phyloP scores from a whole-genome alignment of 2,329 filamentous ascomycete genomes.

The Penicillium sp. region DNA sequence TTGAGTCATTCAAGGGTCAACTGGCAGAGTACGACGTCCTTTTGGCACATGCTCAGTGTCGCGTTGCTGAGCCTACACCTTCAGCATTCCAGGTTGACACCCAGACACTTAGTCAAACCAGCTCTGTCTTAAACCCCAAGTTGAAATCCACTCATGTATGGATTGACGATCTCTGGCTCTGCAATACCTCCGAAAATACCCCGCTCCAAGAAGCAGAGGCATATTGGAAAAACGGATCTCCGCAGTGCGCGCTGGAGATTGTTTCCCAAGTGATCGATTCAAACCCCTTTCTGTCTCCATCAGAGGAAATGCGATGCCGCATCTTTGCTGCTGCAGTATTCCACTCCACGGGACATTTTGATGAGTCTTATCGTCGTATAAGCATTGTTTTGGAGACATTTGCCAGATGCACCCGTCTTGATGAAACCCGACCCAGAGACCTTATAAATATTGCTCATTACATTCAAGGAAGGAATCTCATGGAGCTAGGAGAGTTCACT shows the following conservation, averaged over 20 bases:
- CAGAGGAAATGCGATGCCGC: conserved; percentile 13
- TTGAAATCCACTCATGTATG: neutral
- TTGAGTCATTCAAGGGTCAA: conserved; percentile 3
- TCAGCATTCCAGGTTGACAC: neutral
- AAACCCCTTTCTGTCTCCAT: conserved; percentile 6
- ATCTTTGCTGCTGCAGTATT: conserved; percentile 17
- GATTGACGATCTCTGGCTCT: conserved; percentile 21
- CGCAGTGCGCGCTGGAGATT: conserved; percentile 11
- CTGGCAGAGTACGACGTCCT: conserved; percentile 15
- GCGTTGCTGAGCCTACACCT: neutral
- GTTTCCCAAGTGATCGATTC: conserved; percentile 2
- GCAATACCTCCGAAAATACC: conserved; percentile 1
- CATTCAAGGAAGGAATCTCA: conserved; percentile 18
- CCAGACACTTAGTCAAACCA: neutral
- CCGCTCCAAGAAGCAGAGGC: conserved; percentile 15
- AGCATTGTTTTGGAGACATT: conserved; percentile 5
- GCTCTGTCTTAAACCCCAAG: neutral
- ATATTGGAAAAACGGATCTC: conserved; percentile 8
- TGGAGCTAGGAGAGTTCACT: conserved; percentile 11
- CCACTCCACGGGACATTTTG: conserved; percentile 7
- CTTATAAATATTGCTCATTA: conserved; percentile 19
- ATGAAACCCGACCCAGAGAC: neutral
- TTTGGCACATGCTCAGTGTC: conserved; percentile 10
- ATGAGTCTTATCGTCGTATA: conserved; percentile 9
- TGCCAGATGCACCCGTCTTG: neutral